A percentile compares a stretch with the other conserved stretches of the same genome.
phyloP scores from a whole-genome alignment of 176 grass and related monocot genomes.

The Sorghum bicolor region Sorghum_bicolor_NCBIv3 NC_012879.2:55932501-55933000 shows the following conservation, averaged over 20 bases:
- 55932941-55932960: not conserved
- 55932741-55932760: conserved; percentile 72
- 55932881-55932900: conserved; percentile 3
- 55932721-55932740: conserved; percentile 82
- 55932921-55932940: not conserved
- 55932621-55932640: conserved; percentile 94
- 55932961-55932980: not conserved
- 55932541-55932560: conserved; percentile 59
- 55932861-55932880: not conserved
- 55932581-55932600: conserved; percentile 80
- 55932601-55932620: conserved; percentile 87
- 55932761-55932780: conserved; percentile 77
- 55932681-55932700: conserved; percentile 96
- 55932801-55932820: conserved; percentile 29
- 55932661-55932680: conserved; percentile 91
- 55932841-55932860: not conserved
- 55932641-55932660: conserved; percentile 94
- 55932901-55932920: not conserved
- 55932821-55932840: conserved; percentile 2
- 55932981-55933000: not conserved
- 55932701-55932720: conserved; percentile 93
- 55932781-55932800: conserved; percentile 49
- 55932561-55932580: conserved; percentile 46
- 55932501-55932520: conserved; percentile 72
- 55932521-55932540: conserved; percentile 59